Percentiles rank a stretch among this genome's conserved stretches.
Conservation (phyloP, 768 basidiomycete genomes). For the Termitomyces sp. region DNA sequence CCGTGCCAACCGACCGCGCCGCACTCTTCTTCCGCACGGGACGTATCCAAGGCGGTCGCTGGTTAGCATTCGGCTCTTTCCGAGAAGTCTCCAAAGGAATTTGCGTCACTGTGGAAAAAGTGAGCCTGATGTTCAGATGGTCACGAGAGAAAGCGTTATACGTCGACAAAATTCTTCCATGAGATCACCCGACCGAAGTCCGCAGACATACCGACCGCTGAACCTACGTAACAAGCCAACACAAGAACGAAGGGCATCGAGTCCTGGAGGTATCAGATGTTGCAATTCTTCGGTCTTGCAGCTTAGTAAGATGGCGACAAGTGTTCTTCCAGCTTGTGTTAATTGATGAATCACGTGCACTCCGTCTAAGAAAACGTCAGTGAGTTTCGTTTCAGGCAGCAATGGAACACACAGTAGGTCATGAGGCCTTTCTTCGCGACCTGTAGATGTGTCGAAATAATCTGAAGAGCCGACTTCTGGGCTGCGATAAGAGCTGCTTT, state of each 20-base stretch:
- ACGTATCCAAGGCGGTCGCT: slow-evolving; percentile 82
- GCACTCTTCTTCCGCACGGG: slow-evolving; percentile 76
- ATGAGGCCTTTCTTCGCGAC: slow-evolving; percentile 85
- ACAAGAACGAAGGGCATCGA: slow-evolving; percentile 84
- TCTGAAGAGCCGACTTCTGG: slow-evolving; percentile 72
- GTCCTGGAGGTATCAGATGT: slow-evolving; percentile 70
- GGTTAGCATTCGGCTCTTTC: slow-evolving; percentile 39
- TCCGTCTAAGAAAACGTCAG: slow-evolving; percentile 50
- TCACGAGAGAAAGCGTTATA: slow-evolving; percentile 25
- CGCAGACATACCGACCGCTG: slow-evolving; percentile 89
- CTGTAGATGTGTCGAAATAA: slow-evolving; percentile 77
- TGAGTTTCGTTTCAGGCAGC: neutral
- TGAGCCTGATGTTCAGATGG: slow-evolving; percentile 2
- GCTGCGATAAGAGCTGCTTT: slow-evolving; percentile 72
- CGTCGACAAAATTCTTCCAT: slow-evolving; percentile 94
- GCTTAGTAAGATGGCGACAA: slow-evolving; percentile 82
- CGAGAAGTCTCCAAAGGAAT: slow-evolving; percentile 75
- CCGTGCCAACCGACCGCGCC: slow-evolving; percentile 30
- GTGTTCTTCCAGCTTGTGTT: slow-evolving; percentile 87
- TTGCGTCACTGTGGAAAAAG: slow-evolving; percentile 53
- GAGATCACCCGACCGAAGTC: slow-evolving; percentile 83
- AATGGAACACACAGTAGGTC: slow-evolving; percentile 77
- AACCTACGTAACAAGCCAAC: slow-evolving; percentile 84
- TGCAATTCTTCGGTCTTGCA: slow-evolving; percentile 78
- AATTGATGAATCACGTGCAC: slow-evolving; percentile 95